These are phyloP conservation scores for Chondrus crispus DNA, from an alignment of 23 red algal species.

Conservation along the genomic window DNA sequence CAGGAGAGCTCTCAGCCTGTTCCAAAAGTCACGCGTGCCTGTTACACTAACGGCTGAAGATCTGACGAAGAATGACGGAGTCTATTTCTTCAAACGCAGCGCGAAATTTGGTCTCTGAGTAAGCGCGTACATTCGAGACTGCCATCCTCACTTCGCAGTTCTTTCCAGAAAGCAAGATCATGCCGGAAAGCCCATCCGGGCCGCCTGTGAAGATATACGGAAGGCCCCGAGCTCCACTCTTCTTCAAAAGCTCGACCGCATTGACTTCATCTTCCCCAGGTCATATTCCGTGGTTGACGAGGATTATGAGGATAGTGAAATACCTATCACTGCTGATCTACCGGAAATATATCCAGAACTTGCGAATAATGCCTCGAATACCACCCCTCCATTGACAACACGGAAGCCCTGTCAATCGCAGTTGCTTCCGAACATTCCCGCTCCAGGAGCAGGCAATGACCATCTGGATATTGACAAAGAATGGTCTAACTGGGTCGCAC, in stretches of 20 bases:
- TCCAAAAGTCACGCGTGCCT: neutral
- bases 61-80: neutral
- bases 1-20: neutral
- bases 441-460: neutral
- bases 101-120: constrained; percentile 4
- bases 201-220: constrained; percentile 15
- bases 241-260: constrained; percentile 8
- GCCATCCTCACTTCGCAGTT: neutral
- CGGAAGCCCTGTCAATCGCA: neutral
- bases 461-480: neutral
- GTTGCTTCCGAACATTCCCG: neutral
- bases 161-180: neutral
- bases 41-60: neutral
- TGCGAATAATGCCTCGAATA: neutral
- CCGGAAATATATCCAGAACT: neutral
- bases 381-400: neutral
- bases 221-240: constrained; percentile 3
- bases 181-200: neutral
- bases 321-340: neutral
- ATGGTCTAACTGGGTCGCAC: neutral
- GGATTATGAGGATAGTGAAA: neutral
- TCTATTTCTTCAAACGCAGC: neutral
- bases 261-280: neutral
- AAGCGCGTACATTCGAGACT: neutral
- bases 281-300: neutral